Percentiles rank a stretch among this genome's conserved stretches.
Conservation (phyloP, 768 basidiomycete species). For the Tricholoma bakamatsutake region DNA sequence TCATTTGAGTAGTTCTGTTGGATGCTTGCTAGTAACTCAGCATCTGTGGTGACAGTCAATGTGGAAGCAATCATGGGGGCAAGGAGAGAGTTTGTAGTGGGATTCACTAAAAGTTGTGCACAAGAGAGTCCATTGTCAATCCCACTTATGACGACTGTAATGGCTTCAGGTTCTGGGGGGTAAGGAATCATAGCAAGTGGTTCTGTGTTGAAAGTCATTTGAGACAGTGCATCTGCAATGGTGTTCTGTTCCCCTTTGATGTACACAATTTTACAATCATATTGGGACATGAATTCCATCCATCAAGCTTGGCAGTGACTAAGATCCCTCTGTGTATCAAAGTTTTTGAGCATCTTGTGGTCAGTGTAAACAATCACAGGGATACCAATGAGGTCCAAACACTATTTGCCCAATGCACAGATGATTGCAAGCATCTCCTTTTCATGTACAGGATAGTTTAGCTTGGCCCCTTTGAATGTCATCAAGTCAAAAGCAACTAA, state of each 20-base stretch:
- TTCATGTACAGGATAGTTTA: no score
- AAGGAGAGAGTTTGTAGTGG: background rate
- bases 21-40: background rate
- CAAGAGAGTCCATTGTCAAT: background rate
- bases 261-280: no score
- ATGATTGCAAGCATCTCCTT: slow-evolving; percentile 29
- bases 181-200: background rate
- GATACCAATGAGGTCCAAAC: slow-evolving; percentile 12
- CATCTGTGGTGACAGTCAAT: background rate
- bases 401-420: slow-evolving; percentile 17
- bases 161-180: background rate
- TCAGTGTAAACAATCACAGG: slow-evolving; percentile 23
- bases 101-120: background rate
- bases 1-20: background rate
- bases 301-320: no score
- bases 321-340: no score
- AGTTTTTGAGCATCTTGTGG: no score
- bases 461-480: no score
- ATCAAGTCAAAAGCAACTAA: no score
- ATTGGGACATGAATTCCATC: no score
- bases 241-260: slow-evolving; percentile 26
- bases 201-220: background rate
- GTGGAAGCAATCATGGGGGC: background rate
- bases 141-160: background rate
- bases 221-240: slow-evolving; percentile 27